phyloP scores from a whole-genome alignment of 805 yeast genomes.

The Yamadazyma paraphyllophila region DNA sequence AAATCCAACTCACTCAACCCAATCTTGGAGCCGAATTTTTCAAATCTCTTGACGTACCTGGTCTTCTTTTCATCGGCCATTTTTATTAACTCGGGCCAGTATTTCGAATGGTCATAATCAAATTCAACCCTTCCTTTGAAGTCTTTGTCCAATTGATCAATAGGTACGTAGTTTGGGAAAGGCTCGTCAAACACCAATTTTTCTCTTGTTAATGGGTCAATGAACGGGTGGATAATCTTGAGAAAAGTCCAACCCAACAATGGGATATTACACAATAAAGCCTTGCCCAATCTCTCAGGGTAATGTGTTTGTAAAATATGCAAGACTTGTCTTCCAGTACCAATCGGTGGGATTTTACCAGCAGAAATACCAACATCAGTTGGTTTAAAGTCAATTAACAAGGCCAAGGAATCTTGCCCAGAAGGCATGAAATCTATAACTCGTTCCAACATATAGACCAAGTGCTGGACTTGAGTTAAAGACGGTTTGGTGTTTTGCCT shows the following conservation, averaged over 20 bases:
- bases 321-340: conserved; percentile 86
- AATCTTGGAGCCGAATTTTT: conserved; percentile 60
- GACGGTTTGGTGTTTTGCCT: conserved; percentile 92
- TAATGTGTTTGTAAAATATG: conserved; percentile 94
- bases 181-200: conserved; percentile 91
- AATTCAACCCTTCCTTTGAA: conserved; percentile 88
- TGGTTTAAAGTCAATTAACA: conserved; percentile 88
- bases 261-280: conserved; percentile 88
- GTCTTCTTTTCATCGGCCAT: conserved; percentile 58
- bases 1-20: conserved; percentile 85
- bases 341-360: conserved; percentile 82
- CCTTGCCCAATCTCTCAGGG: conserved; percentile 95
- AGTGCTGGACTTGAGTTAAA: conserved; percentile 90
- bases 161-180: conserved; percentile 77
- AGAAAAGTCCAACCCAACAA: conserved; percentile 91
- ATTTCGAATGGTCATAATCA: conserved; percentile 72
- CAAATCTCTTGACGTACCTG: conserved; percentile 67
- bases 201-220: conserved; percentile 92
- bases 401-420: conserved; percentile 91
- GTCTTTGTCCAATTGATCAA: conserved; percentile 73
- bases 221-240: conserved; percentile 89
- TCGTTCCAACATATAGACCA: conserved; percentile 88
- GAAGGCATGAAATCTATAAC: conserved; percentile 94
- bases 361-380: conserved; percentile 59
- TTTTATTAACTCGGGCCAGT: conserved; percentile 71